phyloP scores from a whole-genome alignment of 805 yeast genomes.

The Ogataea degrootiae region DNA sequence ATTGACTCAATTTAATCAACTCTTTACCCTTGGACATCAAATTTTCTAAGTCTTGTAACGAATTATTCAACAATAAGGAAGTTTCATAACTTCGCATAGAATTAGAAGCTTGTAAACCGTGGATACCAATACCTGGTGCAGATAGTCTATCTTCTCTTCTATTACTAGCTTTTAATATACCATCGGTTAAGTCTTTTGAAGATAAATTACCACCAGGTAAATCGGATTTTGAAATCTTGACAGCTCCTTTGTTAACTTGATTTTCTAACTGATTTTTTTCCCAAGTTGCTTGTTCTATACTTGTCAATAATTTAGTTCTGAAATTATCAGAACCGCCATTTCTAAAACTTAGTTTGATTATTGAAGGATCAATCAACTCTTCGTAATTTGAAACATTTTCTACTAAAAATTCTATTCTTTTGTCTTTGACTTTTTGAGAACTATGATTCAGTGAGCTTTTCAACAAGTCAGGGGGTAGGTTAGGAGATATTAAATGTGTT shows the following conservation, averaged over 20 bases:
- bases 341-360: conserved; percentile 71
- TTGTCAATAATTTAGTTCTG: conserved; percentile 39
- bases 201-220: neutral
- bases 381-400: conserved; percentile 8
- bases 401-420: conserved; percentile 5
- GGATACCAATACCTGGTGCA: conserved; percentile 52
- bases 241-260: conserved; percentile 34
- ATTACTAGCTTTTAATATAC: neutral
- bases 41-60: conserved; percentile 72
- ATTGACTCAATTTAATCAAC: conserved; percentile 51
- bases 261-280: conserved; percentile 18
- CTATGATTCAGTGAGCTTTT: conserved; percentile 1
- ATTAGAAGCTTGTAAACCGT: conserved; percentile 57
- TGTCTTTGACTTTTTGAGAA: neutral
- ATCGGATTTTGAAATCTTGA: conserved; percentile 11
- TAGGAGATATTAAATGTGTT: conserved; percentile 35
- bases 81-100: conserved; percentile 52
- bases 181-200: conserved; percentile 1
- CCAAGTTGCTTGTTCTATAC: conserved; percentile 52
- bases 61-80: conserved; percentile 56
- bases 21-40: conserved; percentile 77
- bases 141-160: neutral
- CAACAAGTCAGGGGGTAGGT: conserved; percentile 14
- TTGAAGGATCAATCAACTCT: conserved; percentile 22
- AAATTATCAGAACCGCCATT: conserved; percentile 60